phyloP scores from a whole-genome alignment of 495 filamentous ascomycete species.

The Coniosporium apollinis region DNA sequence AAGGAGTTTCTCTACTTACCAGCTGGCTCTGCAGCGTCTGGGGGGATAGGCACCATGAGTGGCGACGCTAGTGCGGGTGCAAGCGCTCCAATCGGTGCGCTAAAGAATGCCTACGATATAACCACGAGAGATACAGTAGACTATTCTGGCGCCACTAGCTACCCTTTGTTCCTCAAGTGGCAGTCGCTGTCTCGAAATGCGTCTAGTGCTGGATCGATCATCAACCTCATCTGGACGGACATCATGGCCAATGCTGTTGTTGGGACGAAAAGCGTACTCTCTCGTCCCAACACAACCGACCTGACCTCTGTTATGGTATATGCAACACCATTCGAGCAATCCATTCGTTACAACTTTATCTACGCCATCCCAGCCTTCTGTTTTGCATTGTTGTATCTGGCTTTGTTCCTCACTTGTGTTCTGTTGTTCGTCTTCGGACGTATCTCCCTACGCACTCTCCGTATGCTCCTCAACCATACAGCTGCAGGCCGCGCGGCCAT shows the following conservation, averaged over 20 bases:
- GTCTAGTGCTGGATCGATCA: neutral
- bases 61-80: neutral
- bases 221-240: neutral
- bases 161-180: neutral
- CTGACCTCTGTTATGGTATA: neutral
- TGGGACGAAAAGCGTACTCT: neutral
- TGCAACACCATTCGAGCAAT: neutral
- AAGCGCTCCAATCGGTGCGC: neutral
- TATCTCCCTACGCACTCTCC: neutral
- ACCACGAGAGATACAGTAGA: neutral
- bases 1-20: neutral
- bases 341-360: neutral
- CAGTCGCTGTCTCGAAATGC: neutral
- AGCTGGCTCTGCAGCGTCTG: neutral
- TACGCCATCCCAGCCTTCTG: neutral
- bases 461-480: neutral
- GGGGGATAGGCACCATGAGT: neutral
- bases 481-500: neutral
- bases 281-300: neutral
- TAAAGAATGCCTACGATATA: neutral
- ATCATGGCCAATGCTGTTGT: neutral
- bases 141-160: neutral
- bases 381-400: neutral
- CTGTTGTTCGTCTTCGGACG: neutral
- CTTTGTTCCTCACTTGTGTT: neutral